Evolutionary conservation across 805 yeast species (phyloP).

Genomic region (Alloascoidea hylecoeti): DNA sequence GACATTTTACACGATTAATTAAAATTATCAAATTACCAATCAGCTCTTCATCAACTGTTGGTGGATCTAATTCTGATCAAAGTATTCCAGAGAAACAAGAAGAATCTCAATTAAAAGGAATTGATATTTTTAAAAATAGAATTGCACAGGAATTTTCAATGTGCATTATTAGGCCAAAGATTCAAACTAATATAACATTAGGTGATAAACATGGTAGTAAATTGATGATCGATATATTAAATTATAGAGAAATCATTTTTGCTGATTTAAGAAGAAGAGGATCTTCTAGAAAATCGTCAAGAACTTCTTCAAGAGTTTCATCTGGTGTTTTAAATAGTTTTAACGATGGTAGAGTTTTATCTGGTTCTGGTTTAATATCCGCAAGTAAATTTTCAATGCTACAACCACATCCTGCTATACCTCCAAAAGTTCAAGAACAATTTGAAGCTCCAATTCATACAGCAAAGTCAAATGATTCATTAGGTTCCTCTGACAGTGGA

Average conservation of each 20-base stretch:
- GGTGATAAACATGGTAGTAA: conserved; percentile 44
- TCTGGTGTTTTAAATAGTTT: neutral
- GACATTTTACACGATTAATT: conserved; percentile 58
- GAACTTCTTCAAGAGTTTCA: neutral
- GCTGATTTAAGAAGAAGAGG: conserved; percentile 34
- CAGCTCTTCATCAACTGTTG: conserved; percentile 15
- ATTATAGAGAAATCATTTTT: conserved; percentile 47
- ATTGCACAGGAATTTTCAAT: conserved; percentile 56
- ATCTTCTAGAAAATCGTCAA: conserved; percentile 6
- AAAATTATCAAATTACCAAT: conserved; percentile 25
- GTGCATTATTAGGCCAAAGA: conserved; percentile 41
- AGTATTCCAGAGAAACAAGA: conserved; percentile 20
- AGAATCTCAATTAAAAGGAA: conserved; percentile 7
- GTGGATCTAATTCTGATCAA: conserved; percentile 21
- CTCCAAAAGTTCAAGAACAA: neutral
- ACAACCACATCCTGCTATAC: neutral
- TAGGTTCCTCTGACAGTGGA: neutral
- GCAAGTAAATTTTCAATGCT: neutral
- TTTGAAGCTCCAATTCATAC: neutral
- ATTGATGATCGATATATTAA: conserved; percentile 48
- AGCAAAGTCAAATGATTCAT: neutral
- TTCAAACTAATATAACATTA: conserved; percentile 28
- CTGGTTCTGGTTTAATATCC: too few relatives aligned
- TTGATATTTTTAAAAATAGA: conserved; percentile 23
- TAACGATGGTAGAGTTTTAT: too few relatives aligned